These are phyloP conservation scores for Dysphania ambrosioides DNA, from an alignment of 148 eudicot genomes.

Conservation along the genomic window DNA sequence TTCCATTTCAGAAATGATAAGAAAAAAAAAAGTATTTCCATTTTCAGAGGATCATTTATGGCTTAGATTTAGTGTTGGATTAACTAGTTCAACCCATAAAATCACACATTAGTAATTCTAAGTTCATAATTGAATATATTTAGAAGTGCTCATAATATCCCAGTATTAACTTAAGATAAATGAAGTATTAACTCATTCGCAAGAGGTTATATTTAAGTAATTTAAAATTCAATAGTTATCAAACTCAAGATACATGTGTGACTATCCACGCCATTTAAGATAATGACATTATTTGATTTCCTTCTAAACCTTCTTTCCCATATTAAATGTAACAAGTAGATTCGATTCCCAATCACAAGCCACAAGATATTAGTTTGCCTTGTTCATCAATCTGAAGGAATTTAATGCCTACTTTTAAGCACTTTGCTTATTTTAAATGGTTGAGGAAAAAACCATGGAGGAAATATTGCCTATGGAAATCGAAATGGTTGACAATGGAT, in stretches of 20 bases:
- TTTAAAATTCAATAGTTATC: neutral
- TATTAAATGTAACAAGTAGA: neutral
- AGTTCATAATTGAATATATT: too few species aligned
- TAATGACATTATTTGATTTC: neutral
- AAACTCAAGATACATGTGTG: neutral
- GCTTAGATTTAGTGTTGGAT: too few species aligned
- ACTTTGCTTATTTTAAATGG: neutral
- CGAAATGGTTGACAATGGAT: neutral
- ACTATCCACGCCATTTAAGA: neutral
- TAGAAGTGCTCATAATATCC: neutral
- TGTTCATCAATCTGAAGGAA: too few species aligned
- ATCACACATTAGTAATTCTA: too few species aligned
- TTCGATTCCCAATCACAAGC: neutral
- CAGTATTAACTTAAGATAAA: neutral
- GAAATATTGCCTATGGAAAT: too few species aligned
- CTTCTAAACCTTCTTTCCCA: neutral
- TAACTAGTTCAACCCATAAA: too few species aligned
- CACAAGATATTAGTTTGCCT: neutral
- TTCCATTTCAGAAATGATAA: too few species aligned
- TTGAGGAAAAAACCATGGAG: neutral
- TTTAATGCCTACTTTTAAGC: neutral
- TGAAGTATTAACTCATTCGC: neutral
- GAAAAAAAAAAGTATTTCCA: too few species aligned
- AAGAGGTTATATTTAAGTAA: neutral
- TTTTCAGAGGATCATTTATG: too few species aligned